Base-by-base conservation (phyloP, 257 asterid genomes). In the Gardenia jasminoides region DNA sequence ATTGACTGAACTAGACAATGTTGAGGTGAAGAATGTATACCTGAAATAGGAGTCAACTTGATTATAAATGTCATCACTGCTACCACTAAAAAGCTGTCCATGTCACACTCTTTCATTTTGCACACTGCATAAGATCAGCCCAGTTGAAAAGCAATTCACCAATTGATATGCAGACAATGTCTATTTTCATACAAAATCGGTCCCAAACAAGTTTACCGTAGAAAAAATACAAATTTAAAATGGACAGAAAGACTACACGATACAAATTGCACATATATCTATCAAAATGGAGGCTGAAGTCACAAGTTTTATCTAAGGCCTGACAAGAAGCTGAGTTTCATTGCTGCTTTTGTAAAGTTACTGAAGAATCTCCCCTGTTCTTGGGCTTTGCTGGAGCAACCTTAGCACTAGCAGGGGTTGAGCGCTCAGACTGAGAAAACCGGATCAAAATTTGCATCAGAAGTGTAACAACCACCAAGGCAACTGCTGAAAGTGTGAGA, bases 401-500 rank as follows among this genome's bases (percentile, higher is more conserved):
- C 80, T 88, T 88, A 76, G 93, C 94, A 22, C 87, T 88, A 76
- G 93, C 94, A 22, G 97, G 94, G 36, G 89, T 86, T n/a, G 99
- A 92, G 67, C 84, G 87, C 79, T 93, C 99, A 2, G 97, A 84
- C 84, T 93, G 96, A 62, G 98, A 93, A 84, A 91, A 95, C 67
- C 88, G 94, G 54, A 95, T 93, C 97, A 93, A 82, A 82, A 93
- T 76, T 76, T 95, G 99, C 99, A 95, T 93, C n/a, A 92, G 90
- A 72, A 88, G 56, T 19, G 96, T 93, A 83, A 93, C 82, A 41
- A 84, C 74, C 7, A 86, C 90, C 85, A 95, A 80, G 66, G 86
- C 87, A 26, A 89, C 75, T 17, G 84, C 89, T 48, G 94, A 87
- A 78, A 91, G 76, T 22, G 92, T 54, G 44, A 89, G 44, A 78